Evolutionary conservation across 108 stramenopile species (phyloP), one percentile per base, ranked within the genome.

Genomic region (Nannochloropsis salina): DNA sequence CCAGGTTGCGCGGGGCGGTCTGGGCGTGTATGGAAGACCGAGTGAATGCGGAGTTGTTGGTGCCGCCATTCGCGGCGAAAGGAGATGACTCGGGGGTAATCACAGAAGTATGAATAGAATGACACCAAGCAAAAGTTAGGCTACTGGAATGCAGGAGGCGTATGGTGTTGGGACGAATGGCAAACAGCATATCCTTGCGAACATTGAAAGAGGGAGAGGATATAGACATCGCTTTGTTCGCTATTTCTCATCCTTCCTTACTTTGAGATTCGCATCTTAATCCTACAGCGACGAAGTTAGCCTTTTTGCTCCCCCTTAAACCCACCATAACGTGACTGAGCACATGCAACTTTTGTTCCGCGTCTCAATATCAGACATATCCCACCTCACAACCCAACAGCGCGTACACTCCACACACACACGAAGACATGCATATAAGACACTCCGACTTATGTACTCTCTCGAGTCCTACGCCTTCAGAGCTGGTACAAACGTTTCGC

Each of bases 41-140:
- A n/a, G 61, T 74, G 61, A 74, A 74, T 6, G 61, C 20, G 61
- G 61, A 74, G 61, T 74, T 74, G 61, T 74, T 74, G 61, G 61
- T 74, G 61, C 61, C 61, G 15, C 61, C 61, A n/a, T 74, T 74
- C n/a, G n/a, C n/a, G 61, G 61, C 4, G 15, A 4, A 3, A 74
- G 61, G 61, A 74, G 6, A 74, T 15, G 61, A n/a, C 20, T 2
- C 31, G 31, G 31, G 31, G 31, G 31, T 31, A 1, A 31, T 31
- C 31, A 15, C 20, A 74, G 61, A 74, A n/a, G 61, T 15, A 74
- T 15, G 6, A 6, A n/a, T n/a, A 6, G 61, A 74, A n/a, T 1
- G 61, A n/a, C 61, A 4, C n/a, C 61, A 2, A 74, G 15, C 15
- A n/a, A 74, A n/a, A n/a, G n/a, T 4, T 4, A n/a, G n/a, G 3